Evolutionary conservation across 306 rosid genomes (phyloP), one percentile per base, ranked within the genome.

Genomic region (Vigna hirtella): DNA sequence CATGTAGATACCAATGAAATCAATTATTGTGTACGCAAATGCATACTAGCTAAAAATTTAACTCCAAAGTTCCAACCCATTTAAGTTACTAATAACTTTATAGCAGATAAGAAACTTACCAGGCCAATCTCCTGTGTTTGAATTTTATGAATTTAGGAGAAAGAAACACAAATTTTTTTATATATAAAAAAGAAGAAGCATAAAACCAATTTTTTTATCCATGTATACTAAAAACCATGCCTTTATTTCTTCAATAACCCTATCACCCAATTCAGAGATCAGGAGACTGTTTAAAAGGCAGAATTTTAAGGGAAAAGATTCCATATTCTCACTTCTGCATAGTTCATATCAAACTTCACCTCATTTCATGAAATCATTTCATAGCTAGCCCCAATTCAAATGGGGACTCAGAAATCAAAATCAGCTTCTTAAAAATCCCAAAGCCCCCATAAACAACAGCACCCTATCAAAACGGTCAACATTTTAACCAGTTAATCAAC

Each of bases 341-440:
- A 76, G 17, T 22, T 49, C 72, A 71, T 10, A 63, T 59, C 64
- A 68, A 76, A 32, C 45, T 71, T 59, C 73, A 76, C 30, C 20
- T 48, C 17, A 59, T 72, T 32, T 32, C 36, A 32, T 32, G 36
- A 32, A 32, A 32, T 32, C 36, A 32, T 32, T 53, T 66, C 66
- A 20, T 8, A 45, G n/a, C 73, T 66, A 55, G 12, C 68, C 74
- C 40, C 20, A 77, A 81, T 76, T 76, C 73, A 28, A 77, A 49
- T 24, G 50, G 3, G 4, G 66, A 10, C 14, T 20, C 5, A 4
- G 16, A 62, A 62, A 13, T 61, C 67, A 40, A 65, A 52, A 16
- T 58, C 26, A 66, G 30, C 74, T 77, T 52, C 68, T 16, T 1
- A 55, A 55, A 77, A 48, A 34, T 50, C 32, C 16, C 14, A 68